Evolutionary conservation across 2,329 filamentous ascomycete genomes (phyloP), one percentile per base, ranked within the genome.

Genomic region (Talaromyces sp.): DNA sequence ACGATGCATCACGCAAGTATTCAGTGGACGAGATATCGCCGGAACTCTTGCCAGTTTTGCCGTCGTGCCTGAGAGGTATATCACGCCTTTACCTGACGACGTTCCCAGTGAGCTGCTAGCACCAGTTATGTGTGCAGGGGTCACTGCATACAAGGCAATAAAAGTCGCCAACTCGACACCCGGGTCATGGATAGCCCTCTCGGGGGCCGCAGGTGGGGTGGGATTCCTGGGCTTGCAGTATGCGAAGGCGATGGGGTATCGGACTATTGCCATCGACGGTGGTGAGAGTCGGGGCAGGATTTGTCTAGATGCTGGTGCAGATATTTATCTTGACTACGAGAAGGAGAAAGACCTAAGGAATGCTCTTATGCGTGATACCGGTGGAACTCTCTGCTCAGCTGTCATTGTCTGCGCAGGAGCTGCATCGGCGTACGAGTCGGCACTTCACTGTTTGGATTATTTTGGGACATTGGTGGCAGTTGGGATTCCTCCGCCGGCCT

Each of bases 61-160:
- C 2, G 26, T 51, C 9, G 55, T 50, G 4, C 35, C 35, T 9
- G 35, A 29, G 24, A 17, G 21, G 55, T 50, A 46, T 32, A 26
- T 58, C 10, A 27, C 21, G 26, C 24, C 21, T 63, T 76, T 17
- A 71, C 75, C 2, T 61, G 69, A 72, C 2, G 66, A 61, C 14
- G 52, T 74, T 5, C 59, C 67, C 0, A 76, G 78, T 51, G 75
- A 78, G 53, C 52, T 68, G 4, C 66, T 79, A 0, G 77, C 75
- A 2, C 78, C 78, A 0, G 70, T 79, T 7, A 62, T 80, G 32
- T 80, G 78, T 58, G 77, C 72, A 0, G 78, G 78, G 0, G 75
- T 79, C 0, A 80, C 78, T 0, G 77, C 77, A 0, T 80, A 79
- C 62, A 77, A 75, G 64, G 77, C 75, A 0, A 56, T 78, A 54